These are phyloP conservation scores for Solanum neorickii DNA, from an alignment of 257 asterid species.

Conservation along the genomic window DNA sequence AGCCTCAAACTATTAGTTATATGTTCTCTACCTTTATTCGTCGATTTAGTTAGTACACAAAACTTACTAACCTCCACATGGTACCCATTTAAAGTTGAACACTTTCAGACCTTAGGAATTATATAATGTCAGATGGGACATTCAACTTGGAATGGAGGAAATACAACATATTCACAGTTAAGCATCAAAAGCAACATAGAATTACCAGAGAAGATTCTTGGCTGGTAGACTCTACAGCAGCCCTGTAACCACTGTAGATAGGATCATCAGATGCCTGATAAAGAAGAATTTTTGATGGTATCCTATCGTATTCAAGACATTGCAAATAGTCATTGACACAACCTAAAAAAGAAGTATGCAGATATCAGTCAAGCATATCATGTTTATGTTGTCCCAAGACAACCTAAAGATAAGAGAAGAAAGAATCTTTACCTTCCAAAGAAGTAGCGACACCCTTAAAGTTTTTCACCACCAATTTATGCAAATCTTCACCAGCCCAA, in stretches of 20 bases:
- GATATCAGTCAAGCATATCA: conserved; percentile 2
- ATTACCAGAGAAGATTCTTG: conserved; percentile 84
- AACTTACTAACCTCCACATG: background rate
- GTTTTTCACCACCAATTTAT: conserved; percentile 69
- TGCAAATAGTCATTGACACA: conserved; percentile 68
- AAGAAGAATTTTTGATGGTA: conserved; percentile 75
- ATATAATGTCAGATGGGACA: background rate
- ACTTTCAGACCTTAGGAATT: background rate
- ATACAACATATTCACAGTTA: background rate
- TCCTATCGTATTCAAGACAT: conserved; percentile 53
- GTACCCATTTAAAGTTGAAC: background rate
- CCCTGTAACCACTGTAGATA: conserved; percentile 75
- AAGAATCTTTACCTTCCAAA: conserved; percentile 47
- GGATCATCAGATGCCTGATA: conserved; percentile 93
- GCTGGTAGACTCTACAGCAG: conserved; percentile 82
- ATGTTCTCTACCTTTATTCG: background rate
- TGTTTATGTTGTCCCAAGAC: background rate
- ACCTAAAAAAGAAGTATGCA: conserved; percentile 26
- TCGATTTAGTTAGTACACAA: background rate
- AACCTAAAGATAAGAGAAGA: background rate
- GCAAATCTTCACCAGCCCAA: conserved; percentile 97
- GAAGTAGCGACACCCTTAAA: conserved; percentile 72
- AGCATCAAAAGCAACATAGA: background rate
- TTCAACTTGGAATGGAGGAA: background rate
- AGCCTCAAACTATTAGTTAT: background rate